These are phyloP conservation scores for Chloranthus sessilifolius DNA, from an alignment of 164 flowering plant species.

Conservation along the genomic window DNA sequence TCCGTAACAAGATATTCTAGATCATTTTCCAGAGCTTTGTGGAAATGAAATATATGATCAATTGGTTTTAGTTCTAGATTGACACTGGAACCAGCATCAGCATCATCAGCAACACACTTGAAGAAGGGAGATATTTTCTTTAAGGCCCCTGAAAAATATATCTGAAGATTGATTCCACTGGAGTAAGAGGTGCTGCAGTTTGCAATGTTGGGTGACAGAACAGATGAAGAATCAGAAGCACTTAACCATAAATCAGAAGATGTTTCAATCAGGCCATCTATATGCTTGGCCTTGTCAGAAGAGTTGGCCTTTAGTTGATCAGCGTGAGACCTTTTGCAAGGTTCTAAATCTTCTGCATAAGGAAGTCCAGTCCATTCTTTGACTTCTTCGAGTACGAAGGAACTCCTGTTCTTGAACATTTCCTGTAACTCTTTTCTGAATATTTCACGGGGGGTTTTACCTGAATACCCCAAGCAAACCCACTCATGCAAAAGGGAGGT, in stretches of 20 bases:
- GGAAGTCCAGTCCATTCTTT: slow-evolving; percentile 21
- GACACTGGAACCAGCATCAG: slow-evolving; percentile 15
- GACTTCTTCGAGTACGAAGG: slow-evolving; percentile 27
- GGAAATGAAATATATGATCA: slow-evolving; percentile 60
- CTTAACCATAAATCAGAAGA: slow-evolving; percentile 1
- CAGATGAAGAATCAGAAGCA: slow-evolving; percentile 18
- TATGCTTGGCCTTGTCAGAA: slow-evolving; percentile 16
- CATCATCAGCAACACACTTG: slow-evolving; percentile 15
- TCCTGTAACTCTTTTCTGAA: slow-evolving; percentile 46
- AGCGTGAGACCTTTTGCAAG: slow-evolving; percentile 18
- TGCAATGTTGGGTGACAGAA: slow-evolving; percentile 8
- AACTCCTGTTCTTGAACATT: slow-evolving; percentile 42
- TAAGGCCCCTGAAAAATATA: slow-evolving; percentile 39
- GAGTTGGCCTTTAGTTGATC: slow-evolving; percentile 9
- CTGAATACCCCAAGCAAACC: slow-evolving; percentile 57
- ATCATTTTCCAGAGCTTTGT: slow-evolving; percentile 74
- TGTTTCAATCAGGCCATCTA: neutral
- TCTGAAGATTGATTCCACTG: slow-evolving; percentile 43
- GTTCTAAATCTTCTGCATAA: slow-evolving; percentile 14
- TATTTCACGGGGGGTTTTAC: slow-evolving; percentile 50
- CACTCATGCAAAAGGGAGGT: slow-evolving; percentile 56
- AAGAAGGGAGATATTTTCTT: slow-evolving; percentile 22
- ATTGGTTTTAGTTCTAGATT: slow-evolving; percentile 46
- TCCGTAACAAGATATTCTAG: slow-evolving; percentile 47
- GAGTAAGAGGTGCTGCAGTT: slow-evolving; percentile 37